Evolutionary conservation across 306 rosid genomes (phyloP), one percentile per base, ranked within the genome.

Genomic region (Cicer yamashitae): DNA sequence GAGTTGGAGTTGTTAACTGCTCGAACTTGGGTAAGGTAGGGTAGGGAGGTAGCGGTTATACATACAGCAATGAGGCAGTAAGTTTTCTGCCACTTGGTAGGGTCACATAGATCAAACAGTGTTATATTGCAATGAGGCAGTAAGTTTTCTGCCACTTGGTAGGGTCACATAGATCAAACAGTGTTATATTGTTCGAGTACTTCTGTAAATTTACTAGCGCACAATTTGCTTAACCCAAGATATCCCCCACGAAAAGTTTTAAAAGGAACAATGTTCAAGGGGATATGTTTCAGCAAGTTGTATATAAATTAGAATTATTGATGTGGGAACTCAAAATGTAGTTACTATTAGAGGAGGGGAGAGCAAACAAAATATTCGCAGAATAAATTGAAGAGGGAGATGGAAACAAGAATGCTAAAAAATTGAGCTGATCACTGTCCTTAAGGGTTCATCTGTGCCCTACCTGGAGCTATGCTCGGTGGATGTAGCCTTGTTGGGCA

Each of bases 151-250:
- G n/a, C 54, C 53, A 43, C 17, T 66, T 20, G 71, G 54, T 41
- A 14, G 20, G 39, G 45, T 63, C 66, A 59, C 66, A 12, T 59
- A 39, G 44, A 60, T 60, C 51, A 62, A 62, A 39, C 22, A 38
- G 25, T 62, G 45, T 38, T 62, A 62, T 62, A 13, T 62, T 62
- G 46, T 8, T 66, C 15, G 18, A 17, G 71, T 43, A 65, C 62
- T 20, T 57, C 41, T 67, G 8, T 59, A n/a, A 17, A 60, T 25
- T 48, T 48, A 57, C 20, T 69, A 39, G 71, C 37, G 8, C 25
- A n/a, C 37, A 37, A 41, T 67, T 78, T 60, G 30, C 54, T 59
- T 47, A 45, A 61, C 52, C 50, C 40, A 30, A 58, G 60, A 78
- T 40, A 64, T 64, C 10, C 44, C 37, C 22, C 18, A 7, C 18